Evolutionary conservation across 2,329 filamentous ascomycete species (phyloP), one percentile per base, ranked within the genome.

Genomic region (Aspergillus awamori): DNA sequence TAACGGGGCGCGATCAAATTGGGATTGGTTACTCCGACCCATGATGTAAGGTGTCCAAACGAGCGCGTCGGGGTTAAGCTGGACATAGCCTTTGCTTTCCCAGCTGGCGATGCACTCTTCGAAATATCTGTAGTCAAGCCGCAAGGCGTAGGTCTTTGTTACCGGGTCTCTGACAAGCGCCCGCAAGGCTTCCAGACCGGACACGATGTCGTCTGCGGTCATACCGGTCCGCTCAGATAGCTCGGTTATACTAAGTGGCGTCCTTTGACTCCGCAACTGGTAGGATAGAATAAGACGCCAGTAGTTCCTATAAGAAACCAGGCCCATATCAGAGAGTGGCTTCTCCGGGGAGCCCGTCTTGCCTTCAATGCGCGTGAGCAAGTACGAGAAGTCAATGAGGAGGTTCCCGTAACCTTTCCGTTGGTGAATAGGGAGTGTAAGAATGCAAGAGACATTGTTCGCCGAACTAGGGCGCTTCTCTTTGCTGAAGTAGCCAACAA

Each of bases 401-500:
- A 98, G 87, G 71, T 97, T 94, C 5, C 96, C 95, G 69, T 98
- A 99, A 60, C 95, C 95, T 76, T 97, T 97, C 58, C 96, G 89
- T 79, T 97, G 94, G 73, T 98, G 95, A 58, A 98, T 97, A 0
- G 95, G 95, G 41, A 99, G 81, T 4, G 96, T 97, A 52, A 99
- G 81, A 68, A 99, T 99, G 77, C 95, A 99, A 8, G 93, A 97
- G 52, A 99, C 95, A 67, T 99, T 99, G 77, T 99, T 98, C 69
- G 93, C 89, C 63, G 93, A 96, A 76, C 92, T 94, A 2, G 92
- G 90, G 47, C 96, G 86, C 79, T 99, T 99, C 79, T 99, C 95
- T 76, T 99, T 99, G 54, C 95, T 98, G 77, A 99, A 99, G 74
- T 97, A 99, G n/a, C 95, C 95, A n/a, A 99, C 91, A 53, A 99